These are phyloP conservation scores for Scytalidium lignicola DNA, from an alignment of 2,329 filamentous ascomycete species.

Conservation along the genomic window DNA sequence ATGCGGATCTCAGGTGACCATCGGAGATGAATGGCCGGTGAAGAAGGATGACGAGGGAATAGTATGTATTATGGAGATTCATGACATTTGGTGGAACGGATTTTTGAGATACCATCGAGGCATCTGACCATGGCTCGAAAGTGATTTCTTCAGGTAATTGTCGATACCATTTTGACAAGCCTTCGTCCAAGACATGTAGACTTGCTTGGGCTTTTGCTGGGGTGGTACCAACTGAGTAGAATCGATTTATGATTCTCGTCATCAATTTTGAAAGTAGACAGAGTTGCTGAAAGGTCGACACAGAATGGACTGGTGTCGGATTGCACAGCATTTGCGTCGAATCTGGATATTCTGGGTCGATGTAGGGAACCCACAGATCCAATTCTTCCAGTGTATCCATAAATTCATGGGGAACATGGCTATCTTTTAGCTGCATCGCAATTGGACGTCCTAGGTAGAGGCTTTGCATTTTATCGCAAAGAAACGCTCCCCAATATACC, in stretches of 20 bases:
- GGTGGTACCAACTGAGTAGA: conserved; percentile 27
- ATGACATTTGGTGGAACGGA: conserved; percentile 25
- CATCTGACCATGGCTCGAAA: conserved; percentile 21
- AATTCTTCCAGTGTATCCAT: conserved; percentile 21
- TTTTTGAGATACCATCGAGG: conserved; percentile 1
- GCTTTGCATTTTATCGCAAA: conserved; percentile 26
- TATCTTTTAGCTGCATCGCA: conserved; percentile 18
- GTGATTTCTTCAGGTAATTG: conserved; percentile 20
- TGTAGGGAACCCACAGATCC: conserved; percentile 10
- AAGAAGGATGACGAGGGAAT: conserved; percentile 38
- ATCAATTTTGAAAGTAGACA: conserved; percentile 32
- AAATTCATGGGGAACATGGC: conserved; percentile 18
- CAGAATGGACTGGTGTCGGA: conserved; percentile 21
- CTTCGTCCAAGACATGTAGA: conserved; percentile 24
- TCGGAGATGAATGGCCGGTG: conserved; percentile 38
- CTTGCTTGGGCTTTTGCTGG: conserved; percentile 20
- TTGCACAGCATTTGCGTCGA: neutral
- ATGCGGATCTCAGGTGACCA: conserved; percentile 24
- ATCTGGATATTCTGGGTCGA: conserved; percentile 2
- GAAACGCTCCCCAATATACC: conserved; percentile 27
- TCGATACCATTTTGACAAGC: conserved; percentile 21
- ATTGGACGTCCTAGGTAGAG: conserved; percentile 26
- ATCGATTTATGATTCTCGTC: conserved; percentile 31
- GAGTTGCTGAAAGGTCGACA: conserved; percentile 32
- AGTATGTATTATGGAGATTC: conserved; percentile 30